Evolutionary conservation across 176 grass and related monocot species (phyloP), one percentile per base, ranked within the genome.

Genomic region (Cenchrus americanus): DNA sequence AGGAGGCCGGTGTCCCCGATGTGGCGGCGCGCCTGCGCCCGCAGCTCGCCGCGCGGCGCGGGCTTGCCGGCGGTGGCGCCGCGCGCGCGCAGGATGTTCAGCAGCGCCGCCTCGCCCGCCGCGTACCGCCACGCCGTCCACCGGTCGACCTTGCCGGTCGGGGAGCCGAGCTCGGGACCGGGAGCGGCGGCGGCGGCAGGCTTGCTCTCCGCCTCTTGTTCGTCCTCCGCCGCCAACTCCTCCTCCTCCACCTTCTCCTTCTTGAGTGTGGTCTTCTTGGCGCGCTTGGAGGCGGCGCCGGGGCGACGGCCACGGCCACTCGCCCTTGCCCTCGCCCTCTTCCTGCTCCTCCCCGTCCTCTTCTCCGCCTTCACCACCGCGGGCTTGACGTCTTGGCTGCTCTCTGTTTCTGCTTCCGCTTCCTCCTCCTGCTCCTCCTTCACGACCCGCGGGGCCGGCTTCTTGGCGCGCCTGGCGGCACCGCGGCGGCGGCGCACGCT

Each of bases 81-180:
- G 24, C 79, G 75, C 62, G 77, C 72, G 19, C 81, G 75, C 77
- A 94, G 51, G 30, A 94, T 69, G 54, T 58, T 63, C 14, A 89
- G 60, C 19, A 98, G 77, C 50, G 61, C 76, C 61, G 70, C 75
- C 86, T 93, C 87, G 18, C 85, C 89, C 6, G 84, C 58, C 13
- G 74, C 69, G 71, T 93, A 90, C 51, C 91, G 84, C 67, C 57
- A 54, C 7, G 76, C 54, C 14, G 87, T 19, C 96, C 93, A 95
- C 44, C 96, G 68, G 11, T 91, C 71, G 2, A 68, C 74, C 69
- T 71, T 91, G 63, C 87, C 88, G 81, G 76, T 26, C 53, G 52
- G 21, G 14, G 65, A 64, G 43, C 37, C 46, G 14, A 30, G 4
- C n/a, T 23, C 3, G 5, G 83, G 46, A 6, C 23, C 14, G 10